phyloP scores from a whole-genome alignment of 1,139 yeast genomes.

The Pichia sp. region DNA sequence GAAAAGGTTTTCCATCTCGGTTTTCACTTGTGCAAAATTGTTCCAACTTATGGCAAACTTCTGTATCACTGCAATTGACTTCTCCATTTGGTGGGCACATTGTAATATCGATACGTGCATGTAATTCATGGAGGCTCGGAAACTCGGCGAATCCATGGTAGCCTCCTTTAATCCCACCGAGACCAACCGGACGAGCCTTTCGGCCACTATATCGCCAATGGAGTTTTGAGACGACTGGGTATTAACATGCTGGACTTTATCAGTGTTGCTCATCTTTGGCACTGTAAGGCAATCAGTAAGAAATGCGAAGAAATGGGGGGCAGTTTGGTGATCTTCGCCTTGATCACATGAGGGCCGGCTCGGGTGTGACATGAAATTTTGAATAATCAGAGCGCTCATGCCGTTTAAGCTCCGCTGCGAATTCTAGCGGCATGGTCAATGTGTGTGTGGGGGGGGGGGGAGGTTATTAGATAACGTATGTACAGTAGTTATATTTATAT shows the following conservation, averaged over 20 bases:
- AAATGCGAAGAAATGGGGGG: background rate
- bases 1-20: constrained; percentile 20
- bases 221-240: background rate
- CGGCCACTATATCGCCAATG: constrained; percentile 16
- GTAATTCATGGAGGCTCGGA: constrained; percentile 75
- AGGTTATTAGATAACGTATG: background rate
- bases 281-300: background rate
- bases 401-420: background rate
- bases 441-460: background rate
- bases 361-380: background rate
- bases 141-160: constrained; percentile 85
- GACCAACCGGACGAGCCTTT: constrained; percentile 47
- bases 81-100: constrained; percentile 68
- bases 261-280: background rate
- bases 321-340: background rate
- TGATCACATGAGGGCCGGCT: background rate
- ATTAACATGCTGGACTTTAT: background rate
- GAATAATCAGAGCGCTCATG: background rate
- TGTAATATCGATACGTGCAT: constrained; percentile 61
- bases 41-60: constrained; percentile 41
- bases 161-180: constrained; percentile 89
- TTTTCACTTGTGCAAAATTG: constrained; percentile 13
- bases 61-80: constrained; percentile 50
- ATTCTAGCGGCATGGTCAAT: background rate
- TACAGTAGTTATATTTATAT: background rate